Conservation (phyloP, 2,329 filamentous ascomycete genomes). For the Piedraia hortae region DNA sequence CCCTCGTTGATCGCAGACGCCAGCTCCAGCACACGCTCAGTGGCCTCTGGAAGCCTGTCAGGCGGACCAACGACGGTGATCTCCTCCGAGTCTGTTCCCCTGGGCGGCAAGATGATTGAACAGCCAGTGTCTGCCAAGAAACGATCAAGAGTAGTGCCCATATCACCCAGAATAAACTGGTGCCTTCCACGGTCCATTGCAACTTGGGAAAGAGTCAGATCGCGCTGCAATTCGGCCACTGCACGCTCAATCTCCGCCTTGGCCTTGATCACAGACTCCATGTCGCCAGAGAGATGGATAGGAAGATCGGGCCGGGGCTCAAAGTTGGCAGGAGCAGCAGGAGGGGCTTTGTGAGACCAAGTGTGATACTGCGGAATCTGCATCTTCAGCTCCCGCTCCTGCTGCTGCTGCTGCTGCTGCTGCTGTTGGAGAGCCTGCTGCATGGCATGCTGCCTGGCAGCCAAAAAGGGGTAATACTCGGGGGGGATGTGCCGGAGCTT, state of each 20-base stretch:
- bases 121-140: slow-evolving; percentile 84
- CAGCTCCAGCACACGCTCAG: slow-evolving; percentile 66
- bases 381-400: slow-evolving; percentile 48
- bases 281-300: slow-evolving; percentile 70
- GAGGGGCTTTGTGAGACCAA: slow-evolving; percentile 39
- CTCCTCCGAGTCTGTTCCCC: slow-evolving; percentile 50
- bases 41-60: slow-evolving; percentile 37
- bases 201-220: slow-evolving; percentile 51
- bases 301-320: slow-evolving; percentile 42
- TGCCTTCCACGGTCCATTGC: slow-evolving; percentile 67
- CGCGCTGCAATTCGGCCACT: slow-evolving; percentile 45
- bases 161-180: slow-evolving; percentile 78
- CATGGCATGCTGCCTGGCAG: slow-evolving; percentile 42
- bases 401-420: slow-evolving; percentile 31
- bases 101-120: slow-evolving; percentile 52
- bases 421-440: slow-evolving; percentile 43
- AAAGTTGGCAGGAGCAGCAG: slow-evolving; percentile 36
- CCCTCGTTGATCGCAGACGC: slow-evolving; percentile 67
- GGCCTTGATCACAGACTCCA: slow-evolving; percentile 50
- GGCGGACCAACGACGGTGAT: slow-evolving; percentile 64
- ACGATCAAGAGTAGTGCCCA: slow-evolving; percentile 51
- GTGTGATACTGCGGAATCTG: slow-evolving; percentile 59
- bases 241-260: slow-evolving; percentile 57
- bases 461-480: slow-evolving; percentile 88
- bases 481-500: slow-evolving; percentile 63